Evolutionary conservation across 257 asterid genomes (phyloP).

Genomic region (Forsythia viridissima): DNA sequence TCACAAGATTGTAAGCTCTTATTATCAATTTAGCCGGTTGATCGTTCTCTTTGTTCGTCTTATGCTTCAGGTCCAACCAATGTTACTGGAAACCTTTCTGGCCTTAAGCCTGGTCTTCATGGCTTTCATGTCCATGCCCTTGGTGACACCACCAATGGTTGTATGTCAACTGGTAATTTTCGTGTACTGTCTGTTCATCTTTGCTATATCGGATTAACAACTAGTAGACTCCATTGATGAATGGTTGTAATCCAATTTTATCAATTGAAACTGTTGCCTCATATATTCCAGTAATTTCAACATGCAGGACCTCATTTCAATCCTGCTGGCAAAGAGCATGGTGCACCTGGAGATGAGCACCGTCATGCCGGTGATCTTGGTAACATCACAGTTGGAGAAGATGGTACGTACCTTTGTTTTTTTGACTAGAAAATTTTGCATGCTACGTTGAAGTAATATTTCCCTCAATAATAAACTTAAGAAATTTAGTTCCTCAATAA

Average conservation of each 20-base stretch:
- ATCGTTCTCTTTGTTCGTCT: constrained; percentile 8
- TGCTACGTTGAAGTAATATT: neutral
- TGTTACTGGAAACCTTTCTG: constrained; percentile 74
- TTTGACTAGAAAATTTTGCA: neutral
- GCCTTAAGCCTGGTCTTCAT: constrained; percentile 89
- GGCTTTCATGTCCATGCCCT: constrained; percentile 98
- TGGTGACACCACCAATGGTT: constrained; percentile 99
- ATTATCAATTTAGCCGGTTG: neutral
- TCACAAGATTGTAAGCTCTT: neutral
- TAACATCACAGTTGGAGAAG: constrained; percentile 72
- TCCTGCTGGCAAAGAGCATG: constrained; percentile 83
- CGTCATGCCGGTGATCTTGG: constrained; percentile 99
- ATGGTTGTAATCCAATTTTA: neutral
- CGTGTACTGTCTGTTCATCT: neutral
- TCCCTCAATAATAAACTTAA: neutral
- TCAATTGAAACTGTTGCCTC: neutral
- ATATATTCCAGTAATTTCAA: neutral
- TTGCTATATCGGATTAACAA: neutral
- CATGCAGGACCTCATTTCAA: constrained; percentile 88
- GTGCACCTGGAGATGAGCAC: constrained; percentile 84
- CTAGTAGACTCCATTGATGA: constrained; percentile 2
- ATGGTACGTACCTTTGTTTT: constrained; percentile 50
- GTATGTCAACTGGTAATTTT: constrained; percentile 88
- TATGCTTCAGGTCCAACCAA: constrained; percentile 63
- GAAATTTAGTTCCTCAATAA: neutral